Base-by-base conservation (phyloP, 768 basidiomycete species). In the Hygrophorus russula region DNA sequence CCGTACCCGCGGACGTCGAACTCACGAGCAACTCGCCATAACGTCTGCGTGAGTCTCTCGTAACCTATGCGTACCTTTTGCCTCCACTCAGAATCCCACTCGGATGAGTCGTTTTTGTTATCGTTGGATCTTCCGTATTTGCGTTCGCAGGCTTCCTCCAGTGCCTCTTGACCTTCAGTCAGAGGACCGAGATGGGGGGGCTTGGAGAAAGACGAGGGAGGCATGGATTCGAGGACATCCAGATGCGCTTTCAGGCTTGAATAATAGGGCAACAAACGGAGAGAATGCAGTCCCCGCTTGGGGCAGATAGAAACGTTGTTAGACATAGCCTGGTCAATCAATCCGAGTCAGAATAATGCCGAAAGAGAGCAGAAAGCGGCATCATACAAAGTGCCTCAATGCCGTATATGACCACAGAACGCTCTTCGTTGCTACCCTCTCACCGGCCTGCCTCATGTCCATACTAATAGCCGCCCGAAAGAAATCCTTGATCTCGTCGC, bases 381-480 rank as follows among this genome's bases (percentile, higher is more conserved):
- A 35, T 63, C 80, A 54, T 61, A 83, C 82, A 55, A 85, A 85
- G 60, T 85, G 78, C 45, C 82, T 63, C 20, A 85, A 61, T 27
- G 80, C 82, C 1, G 83, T 85, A 59, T 85, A 85, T 1, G 79
- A 80, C 82, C 82, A 85, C 43, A 85, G 60, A 14, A 84, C 79
- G 51, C 79, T 82, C 68, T 83, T 85, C 6, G 82, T 84, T 6
- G 83, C 83, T 14, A 84, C 80, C 24, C 82, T 70, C 51, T 85
- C 82, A 13, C 82, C 83, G 0, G 80, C 78, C 58, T 86, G 80
- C 20, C 83, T 70, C 59, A 86, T 69, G 55, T 86, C 82, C 82
- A 86, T 84, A 47, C 70, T 71, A 48, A 86, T 74, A 37, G 71
- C 73, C 0, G 76, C 68, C 13, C 82, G 68, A 58, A 84, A 77